Evolutionary conservation across 768 basidiomycete species (phyloP), one percentile per base, ranked within the genome.

Genomic region (Pulveroboletus sp.): DNA sequence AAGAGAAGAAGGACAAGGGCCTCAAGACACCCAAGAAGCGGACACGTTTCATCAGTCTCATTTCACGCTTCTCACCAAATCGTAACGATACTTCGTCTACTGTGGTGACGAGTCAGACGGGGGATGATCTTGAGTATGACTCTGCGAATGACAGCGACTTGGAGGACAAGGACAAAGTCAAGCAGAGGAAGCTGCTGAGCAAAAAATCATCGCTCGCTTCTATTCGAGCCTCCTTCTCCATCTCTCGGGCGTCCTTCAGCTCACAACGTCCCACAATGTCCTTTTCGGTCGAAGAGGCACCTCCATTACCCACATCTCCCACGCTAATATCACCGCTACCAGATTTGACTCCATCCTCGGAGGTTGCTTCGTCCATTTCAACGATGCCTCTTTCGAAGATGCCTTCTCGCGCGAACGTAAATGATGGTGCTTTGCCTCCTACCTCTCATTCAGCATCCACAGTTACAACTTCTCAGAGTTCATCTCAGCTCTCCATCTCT

Each of bases 131-230:
- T 4, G 65, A 63, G 1, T 60, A 56, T 26, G 64, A 68, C 39
- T 61, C 58, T 0, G 36, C 30, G 15, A 49, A 58, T 3, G 67
- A 69, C 3, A 55, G 54, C 26, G 66, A 68, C 31, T 1, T 32
- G 0, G 61, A 67, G 2, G 55, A 59, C 38, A 57, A 11, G 31
- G 51, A 52, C 0, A 61, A 58, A n/a, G 31, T 10, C 8, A 58
- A 50, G 24, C 47, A 24, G 2, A 55, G 32, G 26, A 67, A 63
- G 38, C 43, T 51, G 1, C 11, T 69, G 27, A 57, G 54, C 50
- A 67, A 67, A 50, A 67, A 69, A 15, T 56, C 66, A 0, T 67
- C 67, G 0, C 54, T 67, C 27, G 66, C 65, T 4, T 69, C 67
- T 21, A 48, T 69, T 8, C 56, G 66, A 7, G 57, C 57, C 0